Conservation (phyloP, 257 asterid species). For the Solanum medicagineum region DNA sequence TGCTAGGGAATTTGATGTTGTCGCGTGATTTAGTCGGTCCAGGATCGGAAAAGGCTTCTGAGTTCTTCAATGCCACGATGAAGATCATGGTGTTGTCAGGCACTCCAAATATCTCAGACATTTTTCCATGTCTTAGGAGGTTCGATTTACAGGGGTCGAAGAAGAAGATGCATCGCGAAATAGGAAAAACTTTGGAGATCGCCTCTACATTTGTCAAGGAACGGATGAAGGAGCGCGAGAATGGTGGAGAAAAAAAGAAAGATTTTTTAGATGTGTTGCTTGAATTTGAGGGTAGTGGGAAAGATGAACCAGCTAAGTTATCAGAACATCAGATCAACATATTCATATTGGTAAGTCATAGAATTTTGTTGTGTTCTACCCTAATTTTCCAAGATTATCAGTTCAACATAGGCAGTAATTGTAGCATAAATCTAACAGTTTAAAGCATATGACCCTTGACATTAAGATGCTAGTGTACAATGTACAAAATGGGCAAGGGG, state of each 20-base stretch:
- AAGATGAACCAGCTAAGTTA: conserved; percentile 10
- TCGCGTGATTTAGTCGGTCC: conserved; percentile 36
- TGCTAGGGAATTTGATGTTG: conserved; percentile 40
- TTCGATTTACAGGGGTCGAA: conserved; percentile 35
- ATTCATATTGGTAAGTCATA: conserved; percentile 31
- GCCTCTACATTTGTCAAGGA: conserved; percentile 30
- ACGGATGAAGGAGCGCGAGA: not conserved
- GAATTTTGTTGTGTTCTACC: not conserved
- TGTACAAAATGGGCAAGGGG: no score
- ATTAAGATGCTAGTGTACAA: no score
- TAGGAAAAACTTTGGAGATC: conserved; percentile 17
- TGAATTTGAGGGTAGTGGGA: conserved; percentile 14
- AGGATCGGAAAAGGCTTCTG: conserved; percentile 22
- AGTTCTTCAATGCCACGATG: conserved; percentile 31
- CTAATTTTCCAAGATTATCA: no score
- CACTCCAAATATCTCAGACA: conserved; percentile 31
- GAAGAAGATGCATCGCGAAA: conserved; percentile 19
- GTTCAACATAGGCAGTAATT: no score
- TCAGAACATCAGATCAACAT: conserved; percentile 34
- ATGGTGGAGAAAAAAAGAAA: conserved; percentile 10
- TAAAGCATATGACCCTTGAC: no score
- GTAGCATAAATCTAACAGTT: no score
- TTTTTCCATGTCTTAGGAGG: conserved; percentile 33
- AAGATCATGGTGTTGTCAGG: conserved; percentile 25
- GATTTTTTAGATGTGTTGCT: conserved; percentile 46